Conservation (phyloP, 2,329 filamentous ascomycete species). For the Dactylellina leptospora region DNA sequence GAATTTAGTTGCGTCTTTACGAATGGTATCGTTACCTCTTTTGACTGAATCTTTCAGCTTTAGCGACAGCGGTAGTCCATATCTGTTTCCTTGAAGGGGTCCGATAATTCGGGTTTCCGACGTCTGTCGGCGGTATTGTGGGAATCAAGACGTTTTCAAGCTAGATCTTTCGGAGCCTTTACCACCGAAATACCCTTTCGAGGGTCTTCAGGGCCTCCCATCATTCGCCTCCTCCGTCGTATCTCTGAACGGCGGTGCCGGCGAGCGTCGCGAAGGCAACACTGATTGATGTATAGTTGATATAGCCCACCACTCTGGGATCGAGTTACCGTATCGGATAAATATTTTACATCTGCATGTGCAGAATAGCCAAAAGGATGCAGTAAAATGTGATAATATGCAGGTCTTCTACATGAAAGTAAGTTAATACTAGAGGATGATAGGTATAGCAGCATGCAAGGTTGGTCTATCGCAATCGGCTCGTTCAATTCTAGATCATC, state of each 20-base stretch:
- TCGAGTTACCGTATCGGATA: slow-evolving; percentile 13
- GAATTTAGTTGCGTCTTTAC: neutral
- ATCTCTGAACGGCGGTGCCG: neutral
- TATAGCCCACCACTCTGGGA: slow-evolving; percentile 2
- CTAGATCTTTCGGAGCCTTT: neutral
- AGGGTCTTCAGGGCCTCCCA: neutral
- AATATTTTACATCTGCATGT: neutral
- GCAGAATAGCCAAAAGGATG: slow-evolving; percentile 31
- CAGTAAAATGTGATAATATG: slow-evolving; percentile 6
- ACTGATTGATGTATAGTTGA: neutral
- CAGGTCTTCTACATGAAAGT: neutral
- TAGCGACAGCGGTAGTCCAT: neutral
- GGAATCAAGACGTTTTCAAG: neutral
- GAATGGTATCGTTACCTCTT: slow-evolving; percentile 9
- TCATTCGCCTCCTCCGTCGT: neutral
- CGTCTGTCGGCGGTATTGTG: neutral
- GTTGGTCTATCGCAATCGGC: neutral
- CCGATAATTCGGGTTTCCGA: neutral
- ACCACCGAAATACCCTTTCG: neutral
- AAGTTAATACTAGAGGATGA: neutral
- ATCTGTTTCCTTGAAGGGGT: neutral
- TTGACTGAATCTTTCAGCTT: slow-evolving; percentile 9
- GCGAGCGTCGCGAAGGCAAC: neutral
- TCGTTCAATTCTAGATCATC: neutral
- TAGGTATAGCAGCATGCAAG: neutral